A percentile compares a stretch with the other conserved stretches of the same genome.
These are phyloP conservation scores for Lichtheimia ornata DNA, from an alignment of 371 early-diverging fungal genomes.

Conservation along the genomic window DNA sequence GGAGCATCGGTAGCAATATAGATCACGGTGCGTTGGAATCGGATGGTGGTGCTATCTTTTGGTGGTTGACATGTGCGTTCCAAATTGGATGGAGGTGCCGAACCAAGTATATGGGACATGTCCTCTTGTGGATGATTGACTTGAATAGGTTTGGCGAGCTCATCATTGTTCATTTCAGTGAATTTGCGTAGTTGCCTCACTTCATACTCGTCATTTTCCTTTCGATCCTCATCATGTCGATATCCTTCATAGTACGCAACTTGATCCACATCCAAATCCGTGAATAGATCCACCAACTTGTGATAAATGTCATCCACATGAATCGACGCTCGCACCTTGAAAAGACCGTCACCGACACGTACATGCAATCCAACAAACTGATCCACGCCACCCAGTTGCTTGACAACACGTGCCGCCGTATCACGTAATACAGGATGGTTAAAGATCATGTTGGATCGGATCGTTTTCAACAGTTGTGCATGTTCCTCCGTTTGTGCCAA, in stretches of 20 bases:
- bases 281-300: slow-evolving; percentile 35
- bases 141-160: slow-evolving; percentile 22
- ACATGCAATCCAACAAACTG: slow-evolving; percentile 56
- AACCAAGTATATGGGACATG: slow-evolving; percentile 28
- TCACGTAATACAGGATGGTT: slow-evolving; percentile 46
- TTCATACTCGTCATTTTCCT: slow-evolving; percentile 44
- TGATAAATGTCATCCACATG: slow-evolving; percentile 50
- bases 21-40: slow-evolving; percentile 35
- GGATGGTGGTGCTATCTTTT: slow-evolving; percentile 9
- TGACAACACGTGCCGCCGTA: slow-evolving; percentile 38
- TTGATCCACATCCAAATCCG: slow-evolving; percentile 37
- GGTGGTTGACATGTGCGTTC: slow-evolving; percentile 4
- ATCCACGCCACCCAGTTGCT: slow-evolving; percentile 43
- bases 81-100: slow-evolving; percentile 4
- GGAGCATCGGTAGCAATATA: slow-evolving; percentile 65
- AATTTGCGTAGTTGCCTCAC: slow-evolving; percentile 32
- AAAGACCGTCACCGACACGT: slow-evolving; percentile 56
- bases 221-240: slow-evolving; percentile 40
- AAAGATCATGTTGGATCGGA: slow-evolving; percentile 54
- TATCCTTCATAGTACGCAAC: slow-evolving; percentile 24
- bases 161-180: slow-evolving; percentile 10
- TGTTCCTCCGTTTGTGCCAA: slow-evolving; percentile 47
- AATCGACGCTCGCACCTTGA: slow-evolving; percentile 47
- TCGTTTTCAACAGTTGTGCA: slow-evolving; percentile 27
- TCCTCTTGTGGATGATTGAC: slow-evolving; percentile 31